These are phyloP conservation scores for Sclerospora graminicola DNA, from an alignment of 352 stramenopile genomes.

Conservation along the genomic window DNA sequence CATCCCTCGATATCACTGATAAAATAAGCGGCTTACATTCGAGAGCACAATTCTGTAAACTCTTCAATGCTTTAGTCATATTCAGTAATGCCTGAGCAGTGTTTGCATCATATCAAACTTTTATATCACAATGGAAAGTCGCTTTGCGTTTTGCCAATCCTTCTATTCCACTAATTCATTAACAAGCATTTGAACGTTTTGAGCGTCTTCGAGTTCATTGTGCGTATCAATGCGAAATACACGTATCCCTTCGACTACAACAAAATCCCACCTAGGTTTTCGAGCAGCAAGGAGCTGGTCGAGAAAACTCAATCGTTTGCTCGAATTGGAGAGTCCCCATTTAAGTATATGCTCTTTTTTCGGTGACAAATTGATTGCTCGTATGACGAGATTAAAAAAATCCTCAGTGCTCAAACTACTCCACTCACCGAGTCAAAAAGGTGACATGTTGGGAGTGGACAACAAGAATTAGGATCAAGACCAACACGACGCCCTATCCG, in stretches of 20 bases:
- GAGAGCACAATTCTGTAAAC: slow-evolving; percentile 22
- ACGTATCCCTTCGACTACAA: slow-evolving; percentile 34
- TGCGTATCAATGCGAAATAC: slow-evolving; percentile 20
- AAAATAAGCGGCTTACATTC: not conserved
- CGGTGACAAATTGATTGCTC: slow-evolving; percentile 1
- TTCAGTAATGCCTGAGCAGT: slow-evolving; percentile 22
- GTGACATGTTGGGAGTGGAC: slow-evolving; percentile 17
- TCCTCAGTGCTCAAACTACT: slow-evolving; percentile 23
- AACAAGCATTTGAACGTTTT: slow-evolving; percentile 15
- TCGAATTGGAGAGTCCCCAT: slow-evolving; percentile 2
- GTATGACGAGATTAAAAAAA: slow-evolving; percentile 36
- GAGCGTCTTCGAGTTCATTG: not conserved
- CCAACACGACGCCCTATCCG: slow-evolving; percentile 5
- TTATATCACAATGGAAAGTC: slow-evolving; percentile 13
- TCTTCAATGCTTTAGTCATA: slow-evolving; percentile 49
- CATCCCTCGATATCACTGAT: not conserved
- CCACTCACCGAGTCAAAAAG: slow-evolving; percentile 15
- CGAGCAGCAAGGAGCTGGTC: slow-evolving; percentile 18
- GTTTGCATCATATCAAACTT: slow-evolving; percentile 21
- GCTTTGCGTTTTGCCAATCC: slow-evolving; percentile 44
- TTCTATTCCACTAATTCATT: slow-evolving; percentile 20
- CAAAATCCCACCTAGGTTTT: slow-evolving; percentile 28
- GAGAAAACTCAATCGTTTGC: slow-evolving; percentile 7
- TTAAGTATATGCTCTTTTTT: not conserved
- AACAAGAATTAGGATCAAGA: slow-evolving; percentile 30